A percentile compares a stretch with the other conserved stretches of the same genome.
phyloP scores from a whole-genome alignment of 768 basidiomycete species.

The Leccinum uliginosum region DNA sequence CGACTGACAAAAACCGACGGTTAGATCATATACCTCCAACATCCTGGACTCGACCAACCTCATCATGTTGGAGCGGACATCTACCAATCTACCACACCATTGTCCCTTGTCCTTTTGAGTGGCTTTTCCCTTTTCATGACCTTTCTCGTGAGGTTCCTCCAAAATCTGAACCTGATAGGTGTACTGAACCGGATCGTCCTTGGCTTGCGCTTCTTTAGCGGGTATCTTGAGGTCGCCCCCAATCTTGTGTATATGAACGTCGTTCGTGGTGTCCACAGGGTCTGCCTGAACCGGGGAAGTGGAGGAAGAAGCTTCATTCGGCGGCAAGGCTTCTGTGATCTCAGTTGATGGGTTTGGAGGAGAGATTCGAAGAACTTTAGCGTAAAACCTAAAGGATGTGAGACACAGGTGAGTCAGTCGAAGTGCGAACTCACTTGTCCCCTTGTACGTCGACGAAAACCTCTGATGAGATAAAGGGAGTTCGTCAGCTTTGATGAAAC shows the following conservation, averaged over 20 bases:
- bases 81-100: slow-evolving; percentile 74
- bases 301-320: slow-evolving; percentile 35
- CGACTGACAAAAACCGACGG: slow-evolving; percentile 49
- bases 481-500: slow-evolving; percentile 14
- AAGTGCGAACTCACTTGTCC: slow-evolving; percentile 60
- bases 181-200: slow-evolving; percentile 80
- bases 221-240: slow-evolving; percentile 77
- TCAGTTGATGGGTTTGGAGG: slow-evolving; percentile 55
- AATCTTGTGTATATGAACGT: slow-evolving; percentile 58
- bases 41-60: slow-evolving; percentile 48
- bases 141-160: slow-evolving; percentile 69
- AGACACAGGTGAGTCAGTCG: slow-evolving; percentile 12
- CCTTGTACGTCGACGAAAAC: slow-evolving; percentile 84
- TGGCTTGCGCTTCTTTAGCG: slow-evolving; percentile 60
- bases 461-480: slow-evolving; percentile 41
- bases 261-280: slow-evolving; percentile 45
- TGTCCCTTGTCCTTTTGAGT: slow-evolving; percentile 56
- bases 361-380: slow-evolving; percentile 73
- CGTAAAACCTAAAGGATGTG: slow-evolving; percentile 60
- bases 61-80: slow-evolving; percentile 76
- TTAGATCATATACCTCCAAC: slow-evolving; percentile 1
- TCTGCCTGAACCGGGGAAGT: slow-evolving; percentile 41
- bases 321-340: slow-evolving; percentile 30
- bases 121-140: slow-evolving; percentile 55
- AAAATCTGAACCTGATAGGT: slow-evolving; percentile 85